These are phyloP conservation scores for Backusella luteola DNA, from an alignment of 192 early-diverging fungal genomes.

Conservation along the genomic window DNA sequence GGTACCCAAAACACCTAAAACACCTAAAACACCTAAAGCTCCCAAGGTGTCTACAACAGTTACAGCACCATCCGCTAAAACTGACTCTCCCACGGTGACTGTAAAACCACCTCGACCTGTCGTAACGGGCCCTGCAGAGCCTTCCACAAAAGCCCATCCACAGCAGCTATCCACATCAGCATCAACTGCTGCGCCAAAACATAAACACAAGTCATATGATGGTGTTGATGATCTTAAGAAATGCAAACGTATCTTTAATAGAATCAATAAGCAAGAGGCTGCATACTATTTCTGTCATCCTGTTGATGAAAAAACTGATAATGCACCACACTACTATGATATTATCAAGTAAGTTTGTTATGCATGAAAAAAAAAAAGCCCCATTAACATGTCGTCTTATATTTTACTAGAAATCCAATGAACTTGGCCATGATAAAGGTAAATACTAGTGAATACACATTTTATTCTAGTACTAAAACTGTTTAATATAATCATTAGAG, in stretches of 20 bases:
- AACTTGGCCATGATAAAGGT: conserved; percentile 51
- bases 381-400: conserved; percentile 23
- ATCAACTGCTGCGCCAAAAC: not conserved
- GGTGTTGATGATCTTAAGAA: conserved; percentile 35
- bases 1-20: conserved; percentile 16
- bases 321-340: conserved; percentile 63
- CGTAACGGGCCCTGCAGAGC: not conserved
- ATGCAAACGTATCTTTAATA: conserved; percentile 40
- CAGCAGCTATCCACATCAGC: not conserved
- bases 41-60: conserved; percentile 20
- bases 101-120: not conserved
- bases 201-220: conserved; percentile 11
- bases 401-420: conserved; percentile 56
- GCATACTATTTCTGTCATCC: conserved; percentile 60
- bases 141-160: not conserved
- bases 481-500: not conserved
- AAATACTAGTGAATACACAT: not conserved
- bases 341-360: conserved; percentile 36
- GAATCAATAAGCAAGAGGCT: conserved; percentile 43
- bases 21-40: conserved; percentile 13
- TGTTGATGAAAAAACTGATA: conserved; percentile 56
- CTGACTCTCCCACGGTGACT: conserved; percentile 14
- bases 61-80: conserved; percentile 21
- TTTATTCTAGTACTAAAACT: not conserved
- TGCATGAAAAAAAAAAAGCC: not conserved